Evolutionary conservation across 306 rosid species (phyloP).

Genomic region (Luffa acutangula): DNA sequence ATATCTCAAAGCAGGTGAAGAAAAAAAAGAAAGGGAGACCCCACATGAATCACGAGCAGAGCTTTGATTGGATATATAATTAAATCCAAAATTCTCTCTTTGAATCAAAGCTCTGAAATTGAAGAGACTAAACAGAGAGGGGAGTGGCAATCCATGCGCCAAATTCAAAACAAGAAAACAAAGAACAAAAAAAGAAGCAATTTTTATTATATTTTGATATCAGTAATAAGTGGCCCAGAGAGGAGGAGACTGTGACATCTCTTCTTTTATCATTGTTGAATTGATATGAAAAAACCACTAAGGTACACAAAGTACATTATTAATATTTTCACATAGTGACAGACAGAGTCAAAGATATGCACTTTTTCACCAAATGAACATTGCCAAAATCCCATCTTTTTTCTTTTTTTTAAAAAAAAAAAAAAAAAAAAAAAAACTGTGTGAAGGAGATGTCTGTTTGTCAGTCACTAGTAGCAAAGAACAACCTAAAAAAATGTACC

Average conservation of each 20-base stretch:
- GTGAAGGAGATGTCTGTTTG: not conserved
- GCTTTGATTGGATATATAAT: not conserved
- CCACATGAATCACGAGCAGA: conserved; percentile 7
- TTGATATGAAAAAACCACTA: conserved; percentile 1
- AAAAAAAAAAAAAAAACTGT: not conserved
- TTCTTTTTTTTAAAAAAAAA: not conserved
- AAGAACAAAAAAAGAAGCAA: not conserved
- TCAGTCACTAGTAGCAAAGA: not conserved
- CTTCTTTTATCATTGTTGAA: conserved; percentile 11
- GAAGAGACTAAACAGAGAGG: not conserved
- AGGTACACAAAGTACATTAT: conserved; percentile 19
- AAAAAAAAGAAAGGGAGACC: not conserved
- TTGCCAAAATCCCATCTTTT: not conserved
- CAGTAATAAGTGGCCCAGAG: not conserved
- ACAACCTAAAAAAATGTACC: not conserved
- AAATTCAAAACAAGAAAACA: not conserved
- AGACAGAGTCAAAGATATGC: conserved; percentile 12
- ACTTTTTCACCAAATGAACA: not conserved
- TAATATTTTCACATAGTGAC: not conserved
- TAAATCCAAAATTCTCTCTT: not conserved
- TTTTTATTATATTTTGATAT: too few species aligned
- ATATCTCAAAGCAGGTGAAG: not conserved
- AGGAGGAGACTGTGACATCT: not conserved
- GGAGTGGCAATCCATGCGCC: conserved; percentile 1
- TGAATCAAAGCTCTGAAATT: not conserved